Evolutionary conservation across 2,329 filamentous ascomycete genomes (phyloP), one percentile per base, ranked within the genome.

Genomic region (Plectosphaerella sp.): DNA sequence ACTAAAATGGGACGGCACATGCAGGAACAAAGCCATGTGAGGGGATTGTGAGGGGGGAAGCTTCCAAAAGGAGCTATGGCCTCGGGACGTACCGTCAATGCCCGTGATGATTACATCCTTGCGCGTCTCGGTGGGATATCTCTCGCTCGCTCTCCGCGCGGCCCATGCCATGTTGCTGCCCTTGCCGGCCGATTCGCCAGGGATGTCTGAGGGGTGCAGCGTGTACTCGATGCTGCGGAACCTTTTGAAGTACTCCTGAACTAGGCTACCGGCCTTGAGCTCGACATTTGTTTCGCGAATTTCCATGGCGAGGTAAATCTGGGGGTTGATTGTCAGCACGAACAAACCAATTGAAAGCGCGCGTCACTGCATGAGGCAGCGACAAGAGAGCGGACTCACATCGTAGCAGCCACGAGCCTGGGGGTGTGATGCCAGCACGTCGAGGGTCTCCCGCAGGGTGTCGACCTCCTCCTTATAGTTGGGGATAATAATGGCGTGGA

Each of bases 271-370:
- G 11, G 86, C 86, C 67, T 89, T 89, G 47, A 76, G 67, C 54
- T 82, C 77, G 11, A 76, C 80, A 46, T 80, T 76, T 48, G 72
- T 69, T 64, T 90, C 87, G 53, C 86, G 82, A 60, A 84, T 72
- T 63, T 89, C 87, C 86, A 89, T 89, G 20, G 82, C 87, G 28
- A 90, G 75, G 62, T 85, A 89, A 50, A 90, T 72, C 86, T 89
- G 55, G 5, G 37, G 12, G 33, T 25, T 47, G 24, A 20, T 33
- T 37, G 39, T 57, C 52, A 55, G 59, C 58, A 36, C 58, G 57
- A 56, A 1, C 39, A 4, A 42, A 49, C 12, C 10, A 15, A 18
- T 20, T 2, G 16, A 18, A 3, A 10, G 10, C 14, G 43, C 14
- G 25, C 25, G 9, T 22, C 43, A n/a, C 11, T 24, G n/a, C 2